Conservation (phyloP, 768 basidiomycete species). For the Pleurotus djamor region DNA sequence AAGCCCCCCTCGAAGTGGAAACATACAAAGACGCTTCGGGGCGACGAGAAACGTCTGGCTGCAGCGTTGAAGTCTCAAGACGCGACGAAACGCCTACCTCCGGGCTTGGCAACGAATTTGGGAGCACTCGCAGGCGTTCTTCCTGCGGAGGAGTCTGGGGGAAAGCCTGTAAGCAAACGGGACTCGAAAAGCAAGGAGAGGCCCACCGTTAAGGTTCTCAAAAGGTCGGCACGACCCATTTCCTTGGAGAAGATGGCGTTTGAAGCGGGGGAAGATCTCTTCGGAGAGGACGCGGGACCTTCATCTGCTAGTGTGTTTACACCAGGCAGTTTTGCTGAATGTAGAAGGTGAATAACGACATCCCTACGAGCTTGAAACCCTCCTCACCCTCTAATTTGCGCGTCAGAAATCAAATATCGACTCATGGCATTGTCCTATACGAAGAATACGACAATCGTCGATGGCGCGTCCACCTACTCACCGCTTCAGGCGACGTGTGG, state of each 20-base stretch:
- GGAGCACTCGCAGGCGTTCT: background rate
- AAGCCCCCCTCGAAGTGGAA: slow-evolving; percentile 31
- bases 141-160: background rate
- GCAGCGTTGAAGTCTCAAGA: slow-evolving; percentile 13
- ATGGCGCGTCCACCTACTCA: slow-evolving; percentile 14
- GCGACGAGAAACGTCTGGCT: slow-evolving; percentile 35
- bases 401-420: slow-evolving; percentile 23
- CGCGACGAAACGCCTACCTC: slow-evolving; percentile 3
- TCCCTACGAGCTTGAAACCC: too few species aligned
- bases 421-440: slow-evolving; percentile 34
- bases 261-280: slow-evolving; percentile 13
- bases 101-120: background rate
- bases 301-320: slow-evolving; percentile 15
- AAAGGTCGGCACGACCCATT: background rate
- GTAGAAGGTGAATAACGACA: slow-evolving; percentile 37
- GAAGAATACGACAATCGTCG: slow-evolving; percentile 18
- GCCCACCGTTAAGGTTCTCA: slow-evolving; percentile 16
- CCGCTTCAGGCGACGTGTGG: slow-evolving; percentile 56
- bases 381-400: background rate
- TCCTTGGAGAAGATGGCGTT: background rate
- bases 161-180: background rate
- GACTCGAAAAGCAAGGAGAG: slow-evolving; percentile 13
- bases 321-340: slow-evolving; percentile 52
- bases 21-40: slow-evolving; percentile 29
- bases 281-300: slow-evolving; percentile 11